phyloP scores from a whole-genome alignment of 352 stramenopile genomes.

The Pythium utonaiense region DNA sequence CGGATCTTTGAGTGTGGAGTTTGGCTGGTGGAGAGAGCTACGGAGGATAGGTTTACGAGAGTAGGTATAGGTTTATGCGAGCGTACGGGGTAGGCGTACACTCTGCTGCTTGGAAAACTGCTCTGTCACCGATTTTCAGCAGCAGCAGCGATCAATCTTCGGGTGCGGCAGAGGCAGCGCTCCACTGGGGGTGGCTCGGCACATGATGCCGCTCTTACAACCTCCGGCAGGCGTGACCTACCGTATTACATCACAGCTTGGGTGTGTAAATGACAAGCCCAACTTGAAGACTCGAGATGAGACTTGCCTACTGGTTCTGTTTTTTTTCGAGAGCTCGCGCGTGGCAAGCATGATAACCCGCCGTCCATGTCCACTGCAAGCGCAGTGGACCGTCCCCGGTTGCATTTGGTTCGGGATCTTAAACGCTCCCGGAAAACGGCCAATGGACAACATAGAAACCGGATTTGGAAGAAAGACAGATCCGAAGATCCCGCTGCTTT shows the following conservation, averaged over 20 bases:
- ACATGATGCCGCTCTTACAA: not conserved
- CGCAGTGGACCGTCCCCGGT: not conserved
- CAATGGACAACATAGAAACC: too few species aligned
- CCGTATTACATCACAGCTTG: not conserved
- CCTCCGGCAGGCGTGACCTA: not conserved
- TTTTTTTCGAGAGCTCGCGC: not conserved
- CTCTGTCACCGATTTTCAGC: not conserved
- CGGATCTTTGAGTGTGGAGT: conserved; percentile 19
- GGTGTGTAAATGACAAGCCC: not conserved
- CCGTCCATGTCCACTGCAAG: not conserved
- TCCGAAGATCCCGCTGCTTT: not conserved
- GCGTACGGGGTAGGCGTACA: conserved; percentile 17
- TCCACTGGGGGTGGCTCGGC: too few species aligned
- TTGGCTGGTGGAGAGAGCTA: conserved; percentile 19
- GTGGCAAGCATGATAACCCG: not conserved
- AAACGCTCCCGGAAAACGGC: too few species aligned
- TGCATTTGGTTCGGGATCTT: too few species aligned
- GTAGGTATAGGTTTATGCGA: conserved; percentile 8
- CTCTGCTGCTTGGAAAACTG: conserved; percentile 9
- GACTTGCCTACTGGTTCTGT: not conserved
- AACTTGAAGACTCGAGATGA: not conserved
- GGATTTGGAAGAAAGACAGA: too few species aligned
- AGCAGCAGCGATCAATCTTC: too few species aligned
- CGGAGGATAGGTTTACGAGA: conserved; percentile 5
- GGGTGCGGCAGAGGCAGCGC: too few species aligned